Percentiles rank a stretch among this genome's conserved stretches.
These are phyloP conservation scores for Paracoccidioides lutzii DNA, from an alignment of 2,329 filamentous ascomycete genomes.

Conservation along the genomic window DNA sequence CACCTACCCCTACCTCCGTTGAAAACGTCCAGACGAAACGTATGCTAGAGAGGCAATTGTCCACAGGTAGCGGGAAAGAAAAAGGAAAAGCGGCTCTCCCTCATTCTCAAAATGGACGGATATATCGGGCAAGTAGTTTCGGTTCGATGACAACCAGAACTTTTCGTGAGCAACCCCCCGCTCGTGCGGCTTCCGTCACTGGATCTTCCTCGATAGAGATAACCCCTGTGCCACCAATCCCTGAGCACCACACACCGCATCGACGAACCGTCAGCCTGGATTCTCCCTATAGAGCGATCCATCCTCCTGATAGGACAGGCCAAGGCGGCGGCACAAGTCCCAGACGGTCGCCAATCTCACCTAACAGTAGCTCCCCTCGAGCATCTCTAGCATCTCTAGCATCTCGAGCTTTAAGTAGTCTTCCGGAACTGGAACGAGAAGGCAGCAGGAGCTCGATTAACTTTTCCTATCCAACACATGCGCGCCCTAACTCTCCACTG, in stretches of 20 bases:
- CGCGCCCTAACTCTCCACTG: slow-evolving; percentile 30
- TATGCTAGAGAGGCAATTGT: slow-evolving; percentile 58
- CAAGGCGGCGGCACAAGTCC: slow-evolving; percentile 22
- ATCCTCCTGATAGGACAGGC: slow-evolving; percentile 26
- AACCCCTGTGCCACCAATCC: slow-evolving; percentile 62
- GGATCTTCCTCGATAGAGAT: slow-evolving; percentile 36
- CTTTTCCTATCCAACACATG: slow-evolving; percentile 35
- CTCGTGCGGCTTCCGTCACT: slow-evolving; percentile 31
- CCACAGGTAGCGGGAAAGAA: slow-evolving; percentile 43
- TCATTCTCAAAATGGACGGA: slow-evolving; percentile 27
- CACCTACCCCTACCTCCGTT: slow-evolving; percentile 65
- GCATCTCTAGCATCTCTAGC: slow-evolving; percentile 12
- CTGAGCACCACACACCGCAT: slow-evolving; percentile 34
- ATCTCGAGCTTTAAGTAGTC: slow-evolving; percentile 15
- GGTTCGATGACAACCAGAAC: slow-evolving; percentile 81
- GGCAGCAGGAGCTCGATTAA: slow-evolving; percentile 35
- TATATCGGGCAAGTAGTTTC: slow-evolving; percentile 56
- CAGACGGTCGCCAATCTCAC: not conserved
- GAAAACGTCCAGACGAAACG: slow-evolving; percentile 80
- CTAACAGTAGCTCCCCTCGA: slow-evolving; percentile 11
- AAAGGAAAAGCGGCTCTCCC: slow-evolving; percentile 25
- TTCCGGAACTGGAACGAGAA: slow-evolving; percentile 27
- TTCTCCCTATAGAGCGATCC: slow-evolving; percentile 34
- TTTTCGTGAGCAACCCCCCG: slow-evolving; percentile 64
- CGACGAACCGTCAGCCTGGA: slow-evolving; percentile 41